Base-by-base conservation (phyloP, 2,329 filamentous ascomycete genomes). In the Balansia obtecta region DNA sequence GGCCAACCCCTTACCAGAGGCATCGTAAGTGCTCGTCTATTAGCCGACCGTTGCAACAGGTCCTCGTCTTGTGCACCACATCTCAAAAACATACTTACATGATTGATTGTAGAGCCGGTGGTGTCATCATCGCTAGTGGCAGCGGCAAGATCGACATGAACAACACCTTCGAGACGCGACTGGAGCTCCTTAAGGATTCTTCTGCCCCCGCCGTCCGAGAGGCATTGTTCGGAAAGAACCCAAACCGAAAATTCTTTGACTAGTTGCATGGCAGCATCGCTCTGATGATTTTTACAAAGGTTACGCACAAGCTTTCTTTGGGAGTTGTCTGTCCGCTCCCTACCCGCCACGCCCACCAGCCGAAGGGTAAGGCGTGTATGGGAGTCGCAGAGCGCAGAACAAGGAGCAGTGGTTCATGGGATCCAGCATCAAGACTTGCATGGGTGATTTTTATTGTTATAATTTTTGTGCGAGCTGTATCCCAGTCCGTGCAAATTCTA, bases 121-220 rank as follows among this genome's bases (percentile, higher is more conserved):
- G 93, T 61, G 76, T 95, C 52, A 67, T 79, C 52, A 82, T 98
- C 57, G 71, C 95, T 50, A 88, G 90, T 56, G 84, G 86, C 58
- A 77, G 76, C 57, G 93, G 93, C 66, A 96, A 91, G 77, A 97
- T 98, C 66, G 89, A 95, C 62, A 91, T 98, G 69, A 90, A 96
- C 79, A 97, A 98, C 75, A 97, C 93, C 50, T 86, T 97, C 59
- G 93, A 97, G 66, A 86, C 95, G 65, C 83, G 93, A 58, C 75
- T 98, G 68, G 80, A 79, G 62, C 76, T 97, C 54, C 80, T 97
- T 57, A 85, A 95, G 71, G 83, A 84, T 51, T 86, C 86, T 58
- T 86, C 88, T 48, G 79, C 96, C 52, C 93, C 93, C 13, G 82
- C 82, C 43, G 83, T 98, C 62, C 80, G 93, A 63, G 80, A 86